Percentiles rank a stretch among this genome's conserved stretches.
Conservation (phyloP, 257 asterid genomes). For the Scutellaria baicalensis region DNA sequence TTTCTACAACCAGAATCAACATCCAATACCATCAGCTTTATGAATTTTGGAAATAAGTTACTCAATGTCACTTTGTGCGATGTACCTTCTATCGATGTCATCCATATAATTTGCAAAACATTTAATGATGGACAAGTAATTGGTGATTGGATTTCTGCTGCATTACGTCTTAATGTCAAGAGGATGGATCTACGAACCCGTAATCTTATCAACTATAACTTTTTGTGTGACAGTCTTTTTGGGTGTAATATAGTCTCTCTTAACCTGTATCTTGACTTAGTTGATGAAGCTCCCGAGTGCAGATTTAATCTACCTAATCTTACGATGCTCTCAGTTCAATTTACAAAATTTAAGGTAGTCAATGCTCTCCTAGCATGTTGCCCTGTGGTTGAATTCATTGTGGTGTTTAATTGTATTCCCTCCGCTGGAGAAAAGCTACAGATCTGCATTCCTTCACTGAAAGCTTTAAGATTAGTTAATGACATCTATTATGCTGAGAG, state of each 20-base stretch:
- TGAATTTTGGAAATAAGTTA: slow-evolving; percentile 1
- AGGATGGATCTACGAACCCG: background rate
- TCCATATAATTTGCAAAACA: background rate
- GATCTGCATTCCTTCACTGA: slow-evolving; percentile 10
- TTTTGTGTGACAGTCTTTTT: slow-evolving; percentile 5
- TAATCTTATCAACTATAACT: background rate
- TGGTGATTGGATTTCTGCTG: slow-evolving; percentile 9
- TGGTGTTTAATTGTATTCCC: background rate
- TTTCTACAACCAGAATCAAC: background rate
- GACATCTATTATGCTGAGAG: background rate
- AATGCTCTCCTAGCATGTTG: slow-evolving; percentile 2
- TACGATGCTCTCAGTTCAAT: background rate
- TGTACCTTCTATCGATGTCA: background rate
- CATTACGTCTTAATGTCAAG: slow-evolving; percentile 4
- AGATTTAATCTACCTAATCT: slow-evolving; percentile 13
- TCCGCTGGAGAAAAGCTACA: background rate
- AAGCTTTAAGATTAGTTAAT: background rate
- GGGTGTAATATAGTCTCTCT: slow-evolving; percentile 10
- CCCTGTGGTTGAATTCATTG: background rate
- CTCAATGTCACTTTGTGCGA: slow-evolving; percentile 7
- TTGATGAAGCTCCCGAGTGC: background rate
- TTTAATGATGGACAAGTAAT: background rate
- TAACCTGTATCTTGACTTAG: background rate
- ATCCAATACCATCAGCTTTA: background rate
- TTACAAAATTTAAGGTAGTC: background rate